Evolutionary conservation across 257 asterid genomes (phyloP).

Genomic region (Plantago ovata): DNA sequence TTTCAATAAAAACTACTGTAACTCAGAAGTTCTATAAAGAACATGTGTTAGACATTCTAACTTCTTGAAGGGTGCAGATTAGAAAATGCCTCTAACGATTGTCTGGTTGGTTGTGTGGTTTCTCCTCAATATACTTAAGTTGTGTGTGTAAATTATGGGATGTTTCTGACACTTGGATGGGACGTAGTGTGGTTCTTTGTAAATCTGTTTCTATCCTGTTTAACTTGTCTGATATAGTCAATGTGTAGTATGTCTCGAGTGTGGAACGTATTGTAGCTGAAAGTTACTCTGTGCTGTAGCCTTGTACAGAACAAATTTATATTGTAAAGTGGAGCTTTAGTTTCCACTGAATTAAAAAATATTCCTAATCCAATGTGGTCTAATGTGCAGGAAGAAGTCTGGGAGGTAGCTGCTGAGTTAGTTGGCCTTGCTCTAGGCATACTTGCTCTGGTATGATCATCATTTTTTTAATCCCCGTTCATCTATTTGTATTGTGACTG

Average conservation of each 20-base stretch:
- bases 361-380: conserved; percentile 11
- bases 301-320: background rate
- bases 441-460: conserved; percentile 62
- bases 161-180: too few relatives aligned
- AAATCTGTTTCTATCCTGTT: too few relatives aligned
- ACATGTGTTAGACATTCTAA: too few relatives aligned
- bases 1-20: too few relatives aligned
- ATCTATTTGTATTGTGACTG: conserved; percentile 25
- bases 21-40: too few relatives aligned
- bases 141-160: too few relatives aligned
- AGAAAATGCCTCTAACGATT: too few relatives aligned
- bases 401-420: conserved; percentile 98
- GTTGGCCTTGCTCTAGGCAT: conserved; percentile 91
- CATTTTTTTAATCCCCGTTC: conserved; percentile 17
- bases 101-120: too few relatives aligned
- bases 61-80: too few relatives aligned
- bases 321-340: conserved; percentile 2
- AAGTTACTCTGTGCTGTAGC: conserved; percentile 5
- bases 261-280: conserved; percentile 2
- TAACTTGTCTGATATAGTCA: conserved; percentile 4
- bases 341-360: conserved; percentile 4
- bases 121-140: too few relatives aligned
- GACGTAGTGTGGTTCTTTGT: too few relatives aligned
- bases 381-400: conserved; percentile 83
- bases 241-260: conserved; percentile 8